A percentile compares a stretch with the other conserved stretches of the same genome.
phyloP scores from a whole-genome alignment of 495 filamentous ascomycete genomes.

The Friedmanniomyces simplex region DNA sequence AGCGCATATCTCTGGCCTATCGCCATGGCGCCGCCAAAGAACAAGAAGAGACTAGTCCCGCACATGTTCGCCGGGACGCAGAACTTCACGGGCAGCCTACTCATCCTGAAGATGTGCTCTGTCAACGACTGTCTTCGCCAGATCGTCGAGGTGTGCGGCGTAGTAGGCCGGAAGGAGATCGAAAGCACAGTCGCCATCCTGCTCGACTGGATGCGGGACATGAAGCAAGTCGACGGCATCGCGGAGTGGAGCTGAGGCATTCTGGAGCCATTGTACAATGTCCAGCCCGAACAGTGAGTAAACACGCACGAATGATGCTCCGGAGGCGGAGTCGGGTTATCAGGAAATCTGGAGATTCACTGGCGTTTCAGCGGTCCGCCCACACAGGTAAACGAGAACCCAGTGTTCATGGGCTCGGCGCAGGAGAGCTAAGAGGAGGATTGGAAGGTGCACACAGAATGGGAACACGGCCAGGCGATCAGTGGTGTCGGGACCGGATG shows the following conservation, averaged over 20 bases:
- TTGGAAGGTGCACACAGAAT: neutral
- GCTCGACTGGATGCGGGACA: constrained; percentile 45
- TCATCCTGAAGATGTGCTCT: constrained; percentile 44
- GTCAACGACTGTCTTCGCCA: constrained; percentile 38
- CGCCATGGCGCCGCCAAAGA: constrained; percentile 44
- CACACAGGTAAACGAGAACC: neutral
- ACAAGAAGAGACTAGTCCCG: constrained; percentile 46
- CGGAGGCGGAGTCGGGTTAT: neutral
- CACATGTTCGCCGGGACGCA: constrained; percentile 50
- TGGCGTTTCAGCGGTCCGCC: neutral
- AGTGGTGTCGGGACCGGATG: too few relatives aligned
- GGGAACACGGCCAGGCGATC: too few relatives aligned
- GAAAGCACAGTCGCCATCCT: constrained; percentile 38
- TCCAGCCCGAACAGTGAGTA: neutral
- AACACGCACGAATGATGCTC: neutral
- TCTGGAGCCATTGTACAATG: constrained; percentile 25
- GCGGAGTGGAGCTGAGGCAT: constrained; percentile 45
- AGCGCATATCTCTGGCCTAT: constrained; percentile 46
- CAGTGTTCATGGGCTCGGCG: neutral
- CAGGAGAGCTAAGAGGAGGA: too few relatives aligned
- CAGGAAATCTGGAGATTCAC: neutral
- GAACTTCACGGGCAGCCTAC: constrained; percentile 45
- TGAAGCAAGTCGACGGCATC: constrained; percentile 39
- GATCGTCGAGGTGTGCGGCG: constrained; percentile 37
- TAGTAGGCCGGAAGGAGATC: constrained; percentile 38